Evolutionary conservation across 495 filamentous ascomycete species (phyloP), one percentile per base, ranked within the genome.

Genomic region (Penicillium cosmopolitanum): DNA sequence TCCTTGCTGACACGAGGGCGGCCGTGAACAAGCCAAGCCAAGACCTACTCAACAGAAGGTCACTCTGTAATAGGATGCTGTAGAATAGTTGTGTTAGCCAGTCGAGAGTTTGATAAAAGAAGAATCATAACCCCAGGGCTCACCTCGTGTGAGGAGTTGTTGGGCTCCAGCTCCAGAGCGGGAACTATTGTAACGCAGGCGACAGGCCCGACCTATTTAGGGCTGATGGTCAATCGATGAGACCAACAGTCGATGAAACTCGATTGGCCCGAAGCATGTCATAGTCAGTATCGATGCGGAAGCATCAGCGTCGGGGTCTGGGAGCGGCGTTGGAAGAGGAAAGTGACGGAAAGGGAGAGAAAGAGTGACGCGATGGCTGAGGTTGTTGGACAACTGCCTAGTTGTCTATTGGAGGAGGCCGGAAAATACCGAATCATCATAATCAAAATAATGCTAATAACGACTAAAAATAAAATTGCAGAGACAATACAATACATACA

Each of bases 291-390:
- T n/a, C 16, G 42, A 18, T 44, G n/a, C 2, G 9, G 8, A 16
- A 44, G 4, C 8, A 9, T 9, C 13, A 16, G 16, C 16, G 42
- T 16, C 36, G 36, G 12, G 36, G 36, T 1, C 36, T 38, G 9
- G 36, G 28, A 31, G 36, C n/a, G 36, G 15, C 11, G 15, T 12
- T 40, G 11, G 36, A 5, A n/a, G 15, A 40, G 36, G 9, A 10
- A 44, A 44, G 16, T 19, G 15, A 9, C 8, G 42, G 42, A 18
- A 44, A 21, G 42, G 16, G 42, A 44, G 42, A 44, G 42, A 44
- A 43, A n/a, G 42, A 18, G 42, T 44, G 42, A 44, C 42, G 42
- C 42, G 42, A 44, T 44, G 42, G 42, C 42, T 44, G 16, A 44
- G 16, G 8, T 12, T 16, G 42, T 44, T 44, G 15, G 16, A 44